Percentiles rank a stretch among this genome's conserved stretches.
These are phyloP conservation scores for Fusarium guadeloupense DNA, from an alignment of 2,329 filamentous ascomycete genomes.

Conservation along the genomic window DNA sequence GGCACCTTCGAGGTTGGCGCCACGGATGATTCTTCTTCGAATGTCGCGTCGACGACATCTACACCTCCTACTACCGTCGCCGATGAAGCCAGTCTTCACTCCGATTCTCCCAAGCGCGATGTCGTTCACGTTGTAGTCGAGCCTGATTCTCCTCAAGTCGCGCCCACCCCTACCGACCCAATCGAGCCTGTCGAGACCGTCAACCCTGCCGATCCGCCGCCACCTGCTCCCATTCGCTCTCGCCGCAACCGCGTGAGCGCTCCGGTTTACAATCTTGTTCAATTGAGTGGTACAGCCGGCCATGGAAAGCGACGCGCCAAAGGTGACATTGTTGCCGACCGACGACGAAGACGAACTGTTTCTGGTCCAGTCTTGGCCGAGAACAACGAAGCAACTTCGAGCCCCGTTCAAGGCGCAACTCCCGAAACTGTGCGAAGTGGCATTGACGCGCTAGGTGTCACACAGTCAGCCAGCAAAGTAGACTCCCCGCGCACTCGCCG, in stretches of 20 bases:
- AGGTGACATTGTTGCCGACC: conserved; percentile 57
- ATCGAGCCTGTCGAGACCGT: conserved; percentile 22
- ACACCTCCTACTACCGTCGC: conserved; percentile 74
- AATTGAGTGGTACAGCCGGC: conserved; percentile 68
- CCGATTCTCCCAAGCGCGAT: conserved; percentile 53
- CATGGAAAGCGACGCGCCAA: conserved; percentile 67
- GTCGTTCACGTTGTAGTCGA: conserved; percentile 47
- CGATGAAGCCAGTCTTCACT: conserved; percentile 68
- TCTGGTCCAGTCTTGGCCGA: conserved; percentile 49
- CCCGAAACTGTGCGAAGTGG: conserved; percentile 46
- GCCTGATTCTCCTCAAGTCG: conserved; percentile 42
- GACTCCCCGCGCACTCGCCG: conserved; percentile 47
- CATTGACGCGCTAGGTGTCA: conserved; percentile 59
- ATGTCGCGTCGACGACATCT: conserved; percentile 66
- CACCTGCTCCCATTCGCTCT: conserved; percentile 49
- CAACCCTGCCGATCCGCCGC: conserved; percentile 28
- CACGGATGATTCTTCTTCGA: conserved; percentile 54
- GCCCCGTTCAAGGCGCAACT: conserved; percentile 21
- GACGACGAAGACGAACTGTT: conserved; percentile 58
- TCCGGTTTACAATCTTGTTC: conserved; percentile 73
- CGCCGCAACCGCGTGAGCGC: conserved; percentile 65
- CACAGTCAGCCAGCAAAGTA: conserved; percentile 54
- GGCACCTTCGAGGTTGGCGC: conserved; percentile 43
- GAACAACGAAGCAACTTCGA: conserved; percentile 14
- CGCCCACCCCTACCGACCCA: conserved; percentile 12